Evolutionary conservation across 768 basidiomycete species (phyloP).

Genomic region (Boletus tomentosulus): DNA sequence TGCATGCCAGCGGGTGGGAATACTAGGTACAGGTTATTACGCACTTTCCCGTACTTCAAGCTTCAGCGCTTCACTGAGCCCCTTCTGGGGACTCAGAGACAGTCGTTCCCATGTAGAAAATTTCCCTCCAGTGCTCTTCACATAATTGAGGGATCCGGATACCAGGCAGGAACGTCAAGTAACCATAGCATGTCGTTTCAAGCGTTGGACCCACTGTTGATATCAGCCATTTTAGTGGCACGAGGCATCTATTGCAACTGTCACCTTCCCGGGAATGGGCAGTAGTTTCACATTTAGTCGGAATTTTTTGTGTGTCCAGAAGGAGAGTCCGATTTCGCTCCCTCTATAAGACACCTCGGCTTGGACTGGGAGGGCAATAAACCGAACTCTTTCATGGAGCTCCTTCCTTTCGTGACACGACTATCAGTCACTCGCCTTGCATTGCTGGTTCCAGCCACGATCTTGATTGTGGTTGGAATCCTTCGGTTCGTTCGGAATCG

Average conservation of each 20-base stretch:
- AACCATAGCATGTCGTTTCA: too few relatives aligned
- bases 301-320: too few relatives aligned
- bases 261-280: not conserved
- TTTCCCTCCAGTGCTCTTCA: not conserved
- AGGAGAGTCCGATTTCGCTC: not conserved
- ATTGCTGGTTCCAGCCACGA: not conserved
- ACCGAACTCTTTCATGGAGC: not conserved
- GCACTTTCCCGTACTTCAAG: not conserved
- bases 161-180: not conserved
- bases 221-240: not conserved
- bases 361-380: not conserved
- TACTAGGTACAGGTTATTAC: not conserved
- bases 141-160: not conserved
- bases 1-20: not conserved
- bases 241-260: too few relatives aligned
- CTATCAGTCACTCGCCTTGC: not conserved
- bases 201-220: too few relatives aligned
- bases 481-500: not conserved
- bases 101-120: not conserved
- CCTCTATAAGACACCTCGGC: not conserved
- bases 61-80: too few relatives aligned
- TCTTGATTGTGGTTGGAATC: not conserved
- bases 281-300: not conserved
- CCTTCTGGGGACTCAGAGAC: not conserved
- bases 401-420: not conserved